Base-by-base conservation (phyloP, 495 filamentous ascomycete genomes). In the Trichoderma asperelloides region DNA sequence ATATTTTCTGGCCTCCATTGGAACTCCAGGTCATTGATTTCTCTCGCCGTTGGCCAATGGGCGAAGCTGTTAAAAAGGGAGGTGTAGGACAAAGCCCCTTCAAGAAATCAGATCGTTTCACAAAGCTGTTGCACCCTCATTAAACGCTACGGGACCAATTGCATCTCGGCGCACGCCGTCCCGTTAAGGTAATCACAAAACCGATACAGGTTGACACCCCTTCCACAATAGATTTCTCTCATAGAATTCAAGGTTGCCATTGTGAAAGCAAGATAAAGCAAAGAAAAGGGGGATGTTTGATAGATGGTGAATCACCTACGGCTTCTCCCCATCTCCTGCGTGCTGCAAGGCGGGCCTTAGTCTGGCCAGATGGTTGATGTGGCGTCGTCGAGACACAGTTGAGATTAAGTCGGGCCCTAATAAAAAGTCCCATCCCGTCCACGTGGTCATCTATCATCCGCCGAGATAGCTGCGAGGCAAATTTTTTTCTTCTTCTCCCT, bases 401-500 rank as follows among this genome's bases (percentile, higher is more conserved):
- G 55, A 60, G 25, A 30, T 30, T 28, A 60, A 60, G 25, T 60
- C 55, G 25, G 47, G 23, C 55, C 55, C 55, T 60, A 60, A 60
- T 60, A 25, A 11, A 60, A 60, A 28, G 55, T 60, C 23, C 55
- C 27, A 60, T 60, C 55, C 55, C 55, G 55, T 60, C 55, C 55
- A 60, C 55, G 55, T 60, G 55, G 55, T 60, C 55, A 18, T 28
- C 55, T 13, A 60, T 60, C 55, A 60, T 60, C 55, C 55, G 55
- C 25, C 25, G 16, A 25, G 55, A 60, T 13, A 25, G 25, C 9
- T 60, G 47, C 27, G 23, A 60, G 55, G 30, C 8, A 60, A 21
- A 21, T 23, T 28, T 28, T 60, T 30, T 57, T 57, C 40, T 43
- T 4, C n/a, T 51, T 23, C 4, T 51, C 47, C 25, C 55, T 28